Base-by-base conservation (phyloP, 2,329 filamentous ascomycete genomes). In the Bipolaris oryzae region DNA sequence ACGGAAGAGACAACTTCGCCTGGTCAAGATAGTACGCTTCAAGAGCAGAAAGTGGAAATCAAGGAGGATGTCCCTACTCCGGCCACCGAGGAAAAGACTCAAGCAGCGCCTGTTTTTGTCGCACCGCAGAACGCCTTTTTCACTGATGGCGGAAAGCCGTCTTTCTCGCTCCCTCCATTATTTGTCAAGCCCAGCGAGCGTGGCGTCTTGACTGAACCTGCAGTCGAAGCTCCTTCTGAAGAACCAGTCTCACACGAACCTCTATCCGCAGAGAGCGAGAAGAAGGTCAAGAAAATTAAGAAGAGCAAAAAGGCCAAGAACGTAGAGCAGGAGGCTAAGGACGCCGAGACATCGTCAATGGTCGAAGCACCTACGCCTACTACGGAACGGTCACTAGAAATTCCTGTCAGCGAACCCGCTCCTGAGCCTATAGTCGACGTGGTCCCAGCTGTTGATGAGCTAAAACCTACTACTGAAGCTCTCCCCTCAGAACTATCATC, bases 251-350 rank as follows among this genome's bases (percentile, higher is more conserved):
- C 33, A 50, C 53, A 57, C 23, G 31, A 55, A 44, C 35, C 57
- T 15, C 46, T 50, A 15, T 38, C 55, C 45, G 34, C 48, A 16
- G 44, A 62, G 5, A 53, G 52, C 39, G 70, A 67, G 56, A 72
- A 64, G 56, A 71, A 72, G 58, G 52, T 53, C 11, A 73, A 74
- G 55, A 44, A 44, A n/a, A 28, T 15, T n/a, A 44, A 44, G 25
- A 74, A 72, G 53, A 55, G 57, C 33, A 73, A 72, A 48, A 74
- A 71, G 46, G 51, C 31, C 3, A 72, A 72, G 60, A 70, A 69
- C 38, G 58, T 58, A 35, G 64, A 69, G 37, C 65, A 55, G 3
- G 66, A 64, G 48, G 70, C 62, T 38, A 53, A 45, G 5, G 58
- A 63, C 38, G 33, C 44, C 11, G 58, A 56, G 25, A 61, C 59